phyloP scores from a whole-genome alignment of 805 yeast species.

The Yamadazyma takamatsuzukensis region DNA sequence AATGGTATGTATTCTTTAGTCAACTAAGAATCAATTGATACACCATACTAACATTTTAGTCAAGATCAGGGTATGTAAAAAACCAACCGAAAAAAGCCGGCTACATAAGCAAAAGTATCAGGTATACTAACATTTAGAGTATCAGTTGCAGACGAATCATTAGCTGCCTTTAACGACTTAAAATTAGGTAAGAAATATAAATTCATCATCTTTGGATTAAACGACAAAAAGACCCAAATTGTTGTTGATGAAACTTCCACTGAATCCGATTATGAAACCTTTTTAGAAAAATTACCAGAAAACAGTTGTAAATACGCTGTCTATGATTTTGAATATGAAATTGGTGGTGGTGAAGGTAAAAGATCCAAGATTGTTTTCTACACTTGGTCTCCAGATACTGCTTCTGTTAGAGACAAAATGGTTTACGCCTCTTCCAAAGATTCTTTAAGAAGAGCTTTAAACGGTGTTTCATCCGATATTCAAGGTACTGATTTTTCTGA shows the following conservation, averaged over 20 bases:
- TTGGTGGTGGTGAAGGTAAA: slow-evolving; percentile 89
- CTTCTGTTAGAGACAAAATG: slow-evolving; percentile 95
- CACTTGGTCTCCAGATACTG: slow-evolving; percentile 98
- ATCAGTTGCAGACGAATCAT: slow-evolving; percentile 71
- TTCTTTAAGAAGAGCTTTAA: slow-evolving; percentile 94
- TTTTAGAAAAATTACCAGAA: slow-evolving; percentile 88
- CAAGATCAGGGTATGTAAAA: slow-evolving; percentile 30
- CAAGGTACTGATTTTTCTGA: slow-evolving; percentile 98
- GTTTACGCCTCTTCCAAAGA: slow-evolving; percentile 98
- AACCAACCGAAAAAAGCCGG: background rate
- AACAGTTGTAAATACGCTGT: slow-evolving; percentile 95
- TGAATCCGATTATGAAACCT: slow-evolving; percentile 74
- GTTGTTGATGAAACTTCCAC: slow-evolving; percentile 82
- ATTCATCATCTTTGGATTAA: slow-evolving; percentile 77
- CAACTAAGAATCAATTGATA: no score
- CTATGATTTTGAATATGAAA: slow-evolving; percentile 94
- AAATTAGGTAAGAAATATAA: slow-evolving; percentile 89
- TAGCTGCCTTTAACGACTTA: slow-evolving; percentile 91
- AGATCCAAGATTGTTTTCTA: slow-evolving; percentile 67
- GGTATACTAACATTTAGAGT: slow-evolving; percentile 33
- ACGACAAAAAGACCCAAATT: slow-evolving; percentile 85
- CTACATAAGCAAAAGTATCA: no score
- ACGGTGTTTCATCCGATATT: slow-evolving; percentile 89
- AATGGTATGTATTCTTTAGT: no score
- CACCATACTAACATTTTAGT: slow-evolving; percentile 16